Percentiles rank a stretch among this genome's conserved stretches.
Conservation (phyloP, 139 green algal species). For the Spirogloea muscicola region DNA sequence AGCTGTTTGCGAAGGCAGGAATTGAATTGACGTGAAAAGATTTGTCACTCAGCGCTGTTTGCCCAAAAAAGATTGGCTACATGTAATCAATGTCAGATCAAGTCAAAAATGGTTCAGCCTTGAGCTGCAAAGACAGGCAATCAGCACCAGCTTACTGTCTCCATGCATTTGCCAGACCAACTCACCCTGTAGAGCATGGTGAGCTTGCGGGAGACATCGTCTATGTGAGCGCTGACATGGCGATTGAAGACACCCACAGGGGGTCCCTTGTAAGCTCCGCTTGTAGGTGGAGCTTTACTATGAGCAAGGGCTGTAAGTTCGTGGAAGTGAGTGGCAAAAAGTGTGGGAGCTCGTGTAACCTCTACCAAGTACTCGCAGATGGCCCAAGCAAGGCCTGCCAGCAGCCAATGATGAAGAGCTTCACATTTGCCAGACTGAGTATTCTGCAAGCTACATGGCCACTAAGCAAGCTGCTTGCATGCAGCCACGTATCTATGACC, state of each 20-base stretch:
- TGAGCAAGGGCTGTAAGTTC: slow-evolving; percentile 82
- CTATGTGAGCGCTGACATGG: slow-evolving; percentile 73
- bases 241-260: slow-evolving; percentile 43
- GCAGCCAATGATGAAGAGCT: not conserved
- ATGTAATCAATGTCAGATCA: too few relatives aligned
- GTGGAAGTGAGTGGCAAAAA: slow-evolving; percentile 98
- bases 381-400: slow-evolving; percentile 78
- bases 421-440: too few relatives aligned
- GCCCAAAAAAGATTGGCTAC: too few relatives aligned
- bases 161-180: not conserved
- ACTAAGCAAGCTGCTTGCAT: too few relatives aligned
- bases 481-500: too few relatives aligned
- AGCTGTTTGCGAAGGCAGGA: too few relatives aligned
- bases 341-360: slow-evolving; percentile 63
- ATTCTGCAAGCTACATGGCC: too few relatives aligned
- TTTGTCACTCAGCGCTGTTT: too few relatives aligned
- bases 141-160: too few relatives aligned
- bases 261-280: not conserved
- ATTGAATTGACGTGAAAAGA: too few relatives aligned
- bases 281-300: not conserved
- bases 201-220: slow-evolving; percentile 61
- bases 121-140: too few relatives aligned
- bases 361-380: slow-evolving; percentile 89
- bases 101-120: too few relatives aligned
- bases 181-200: slow-evolving; percentile 90